A percentile compares a stretch with the other conserved stretches of the same genome.
Evolutionary conservation across 345 rosid species (phyloP).

Genomic region (Populus deltoides): DNA sequence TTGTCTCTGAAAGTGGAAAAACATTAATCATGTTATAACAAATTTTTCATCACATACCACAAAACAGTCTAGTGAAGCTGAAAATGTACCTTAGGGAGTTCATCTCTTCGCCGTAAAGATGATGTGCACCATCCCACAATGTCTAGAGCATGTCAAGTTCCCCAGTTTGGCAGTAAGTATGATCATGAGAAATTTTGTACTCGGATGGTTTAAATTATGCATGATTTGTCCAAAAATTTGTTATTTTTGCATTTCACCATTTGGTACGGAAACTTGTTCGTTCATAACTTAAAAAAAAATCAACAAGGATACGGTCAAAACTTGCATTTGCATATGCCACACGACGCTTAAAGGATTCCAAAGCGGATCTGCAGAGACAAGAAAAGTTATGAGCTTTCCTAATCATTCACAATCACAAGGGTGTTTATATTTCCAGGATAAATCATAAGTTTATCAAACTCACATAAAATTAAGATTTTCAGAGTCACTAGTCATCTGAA

Average conservation of each 20-base stretch:
- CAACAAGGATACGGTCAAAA: constrained; percentile 62
- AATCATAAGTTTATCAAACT: constrained; percentile 30
- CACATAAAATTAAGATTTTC: constrained; percentile 78
- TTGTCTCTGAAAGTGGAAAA: constrained; percentile 41
- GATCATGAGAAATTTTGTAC: too few species aligned
- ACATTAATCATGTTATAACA: neutral
- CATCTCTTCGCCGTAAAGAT: constrained; percentile 52
- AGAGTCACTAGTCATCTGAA: constrained; percentile 61
- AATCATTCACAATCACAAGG: neutral
- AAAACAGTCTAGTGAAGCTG: neutral
- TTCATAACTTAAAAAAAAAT: neutral
- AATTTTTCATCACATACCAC: constrained; percentile 5
- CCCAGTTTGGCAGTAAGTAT: constrained; percentile 11
- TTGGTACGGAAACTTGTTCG: too few species aligned
- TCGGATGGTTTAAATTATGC: too few species aligned
- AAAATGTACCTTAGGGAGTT: constrained; percentile 70
- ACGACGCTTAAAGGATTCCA: constrained; percentile 69
- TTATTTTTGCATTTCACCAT: too few species aligned
- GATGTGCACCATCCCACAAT: constrained; percentile 96
- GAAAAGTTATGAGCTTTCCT: constrained; percentile 11
- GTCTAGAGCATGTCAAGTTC: constrained; percentile 59
- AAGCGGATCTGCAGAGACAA: constrained; percentile 64
- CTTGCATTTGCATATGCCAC: constrained; percentile 76
- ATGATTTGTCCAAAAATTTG: too few species aligned
- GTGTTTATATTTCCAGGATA: constrained; percentile 7